Evolutionary conservation across 2,329 filamentous ascomycete genomes (phyloP), one percentile per base, ranked within the genome.

Genomic region (Botrytis pseudocinerea): DNA sequence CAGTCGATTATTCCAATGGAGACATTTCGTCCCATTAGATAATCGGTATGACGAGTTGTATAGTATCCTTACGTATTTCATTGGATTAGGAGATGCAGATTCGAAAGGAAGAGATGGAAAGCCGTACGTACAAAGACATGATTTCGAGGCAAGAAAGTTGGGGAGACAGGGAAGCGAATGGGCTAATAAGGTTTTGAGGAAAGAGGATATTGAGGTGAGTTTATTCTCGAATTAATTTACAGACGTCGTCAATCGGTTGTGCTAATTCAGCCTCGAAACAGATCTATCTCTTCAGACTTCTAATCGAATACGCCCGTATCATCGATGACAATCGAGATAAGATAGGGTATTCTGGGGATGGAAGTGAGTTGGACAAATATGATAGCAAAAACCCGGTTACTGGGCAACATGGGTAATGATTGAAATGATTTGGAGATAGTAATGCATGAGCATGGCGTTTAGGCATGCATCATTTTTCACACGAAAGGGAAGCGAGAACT

Each of bases 11-110:
- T 84, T 93, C 2, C 86, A 92, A 0, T 96, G 93, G 93, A 89
- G 89, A 78, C 93, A 96, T 81, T 95, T 93, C 78, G 90, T 94
- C 2, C 93, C 93, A 25, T 90, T 95, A 87, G 91, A 94, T 79
- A 92, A 88, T 78, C 87, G 90, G 1, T 94, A 91, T 78, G 83
- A 87, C 51, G 93, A 95, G 77, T 87, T 92, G 78, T 94, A 90
- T 75, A 90, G 88, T 61, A 90, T 93, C 72, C 86, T 94, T 85
- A 89, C 92, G 73, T 95, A 93, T 79, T 94, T 95, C 78, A 79
- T 93, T 7, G 91, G 91, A 1, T 89, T 90, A 76, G 84, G 79
- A 25, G 78, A 78, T 35, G 82, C 87, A 3, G 79, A 87, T 1
- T 83, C 88, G 79, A 84, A 86, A 74, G 85, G 85, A 72, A 82